A percentile compares a stretch with the other conserved stretches of the same genome.
These are phyloP conservation scores for Phaeosphaeriaceae sp. DNA, from an alignment of 2,329 filamentous ascomycete genomes.

Conservation along the genomic window DNA sequence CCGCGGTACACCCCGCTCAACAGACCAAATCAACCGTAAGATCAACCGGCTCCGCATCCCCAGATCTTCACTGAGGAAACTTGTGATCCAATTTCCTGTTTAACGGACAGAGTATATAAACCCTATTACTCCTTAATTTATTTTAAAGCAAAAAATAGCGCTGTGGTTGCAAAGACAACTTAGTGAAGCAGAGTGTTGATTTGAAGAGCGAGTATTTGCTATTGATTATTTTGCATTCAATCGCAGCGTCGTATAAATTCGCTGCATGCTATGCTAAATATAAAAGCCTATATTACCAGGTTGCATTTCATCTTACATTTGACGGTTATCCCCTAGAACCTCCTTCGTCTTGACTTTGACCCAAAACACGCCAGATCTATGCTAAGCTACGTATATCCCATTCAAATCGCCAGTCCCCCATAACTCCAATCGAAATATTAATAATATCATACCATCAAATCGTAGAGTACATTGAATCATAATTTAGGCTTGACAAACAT, in stretches of 20 bases:
- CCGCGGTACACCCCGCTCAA: slow-evolving; percentile 1
- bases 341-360: no score
- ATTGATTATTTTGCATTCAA: no score
- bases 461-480: not conserved
- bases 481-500: not conserved
- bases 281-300: no score
- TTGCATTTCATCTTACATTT: no score
- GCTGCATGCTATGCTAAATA: no score
- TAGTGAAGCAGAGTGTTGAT: no score
- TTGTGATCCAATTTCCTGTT: not conserved
- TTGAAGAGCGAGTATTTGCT: no score
- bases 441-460: not conserved
- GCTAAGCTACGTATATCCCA: not conserved
- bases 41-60: slow-evolving; percentile 22
- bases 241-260: no score
- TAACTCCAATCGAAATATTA: not conserved
- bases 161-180: no score
- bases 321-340: not conserved
- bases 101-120: no score
- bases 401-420: not conserved
- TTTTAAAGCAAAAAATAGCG: not conserved
- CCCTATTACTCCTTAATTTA: not conserved
- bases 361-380: no score
- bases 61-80: slow-evolving; percentile 18
- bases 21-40: slow-evolving; percentile 13